phyloP scores from a whole-genome alignment of 331 rosid species.

The Acacia concinna region DNA sequence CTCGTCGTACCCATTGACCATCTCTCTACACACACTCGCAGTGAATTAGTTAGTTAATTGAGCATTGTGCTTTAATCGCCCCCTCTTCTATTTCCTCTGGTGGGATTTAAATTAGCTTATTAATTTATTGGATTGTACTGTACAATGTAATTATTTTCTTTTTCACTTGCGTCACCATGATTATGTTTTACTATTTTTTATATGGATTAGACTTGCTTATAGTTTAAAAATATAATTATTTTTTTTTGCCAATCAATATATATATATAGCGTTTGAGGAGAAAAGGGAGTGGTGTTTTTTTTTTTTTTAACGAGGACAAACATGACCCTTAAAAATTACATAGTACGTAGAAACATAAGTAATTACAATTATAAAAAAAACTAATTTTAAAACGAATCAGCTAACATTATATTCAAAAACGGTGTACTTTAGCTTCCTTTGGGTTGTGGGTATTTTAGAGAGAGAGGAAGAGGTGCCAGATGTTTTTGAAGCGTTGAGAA shows the following conservation, averaged over 20 bases:
- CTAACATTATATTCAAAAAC: too few relatives aligned
- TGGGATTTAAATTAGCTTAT: neutral
- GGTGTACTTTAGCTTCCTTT: neutral
- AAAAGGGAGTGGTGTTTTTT: neutral
- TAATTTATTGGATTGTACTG: constrained; percentile 20
- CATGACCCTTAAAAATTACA: too few relatives aligned
- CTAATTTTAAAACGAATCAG: too few relatives aligned
- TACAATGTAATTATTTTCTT: constrained; percentile 14
- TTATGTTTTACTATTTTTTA: neutral
- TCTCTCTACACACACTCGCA: constrained; percentile 1
- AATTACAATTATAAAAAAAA: too few relatives aligned
- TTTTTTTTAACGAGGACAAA: too few relatives aligned
- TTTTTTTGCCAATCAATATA: neutral
- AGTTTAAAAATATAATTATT: neutral
- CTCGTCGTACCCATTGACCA: constrained; percentile 29
- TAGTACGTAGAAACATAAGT: too few relatives aligned
- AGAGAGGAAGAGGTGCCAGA: constrained; percentile 42
- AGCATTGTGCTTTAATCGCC: neutral
- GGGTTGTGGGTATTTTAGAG: constrained; percentile 13
- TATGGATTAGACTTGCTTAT: neutral
- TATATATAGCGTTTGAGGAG: neutral
- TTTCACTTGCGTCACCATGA: neutral
- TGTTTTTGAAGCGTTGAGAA: constrained; percentile 43
- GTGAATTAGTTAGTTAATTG: constrained; percentile 11
- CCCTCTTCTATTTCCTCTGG: neutral